Evolutionary conservation across 345 rosid genomes (phyloP), one percentile per base, ranked within the genome.

Genomic region (Erodium maritimum): DNA sequence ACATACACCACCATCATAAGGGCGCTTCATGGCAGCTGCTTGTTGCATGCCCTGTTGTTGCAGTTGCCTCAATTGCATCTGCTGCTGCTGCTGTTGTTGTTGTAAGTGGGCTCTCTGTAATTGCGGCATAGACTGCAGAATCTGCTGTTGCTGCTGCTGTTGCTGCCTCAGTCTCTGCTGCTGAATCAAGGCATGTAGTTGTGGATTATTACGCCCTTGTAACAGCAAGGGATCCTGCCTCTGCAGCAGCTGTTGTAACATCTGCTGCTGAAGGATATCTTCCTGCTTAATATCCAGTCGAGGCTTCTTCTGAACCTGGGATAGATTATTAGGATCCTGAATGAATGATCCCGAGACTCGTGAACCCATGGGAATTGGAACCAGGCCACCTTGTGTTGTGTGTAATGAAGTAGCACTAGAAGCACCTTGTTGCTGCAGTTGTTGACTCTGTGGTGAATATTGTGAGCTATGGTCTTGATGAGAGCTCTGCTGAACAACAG

Each of bases 281-380:
- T 93, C 95, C 74, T 82, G 99, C 65, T 89, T 93, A 29, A 86
- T 77, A 68, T 89, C 99, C 24, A 89, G n/a, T 53, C 95, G 77
- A 0, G 82, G 91, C 34, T 93, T 89, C 79, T 93, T 93, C 72
- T 79, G 83, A 61, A 80, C 79, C 34, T 83, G 96, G 4, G 74
- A 77, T 66, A 84, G 64, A 70, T 68, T 82, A 70, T 64, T 84
- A 9, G 87, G 86, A 58, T 89, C 99, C 57, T 83, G 96, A 67
- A 80, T 74, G 67, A 81, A 85, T 12, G 95, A 58, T 17, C 83
- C 94, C 17, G 87, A 80, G 25, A 69, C 78, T 48, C 82, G 83
- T 23, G 74, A 63, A 14, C 82, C 83, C 82, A 88, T 71, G 23
- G 88, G 68, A 66, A 83, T 77, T 57, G 81, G 73, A 61, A 72